Evolutionary conservation across 1,284 basidiomycete genomes (phyloP).

Genomic region (Tylopilus sp.): DNA sequence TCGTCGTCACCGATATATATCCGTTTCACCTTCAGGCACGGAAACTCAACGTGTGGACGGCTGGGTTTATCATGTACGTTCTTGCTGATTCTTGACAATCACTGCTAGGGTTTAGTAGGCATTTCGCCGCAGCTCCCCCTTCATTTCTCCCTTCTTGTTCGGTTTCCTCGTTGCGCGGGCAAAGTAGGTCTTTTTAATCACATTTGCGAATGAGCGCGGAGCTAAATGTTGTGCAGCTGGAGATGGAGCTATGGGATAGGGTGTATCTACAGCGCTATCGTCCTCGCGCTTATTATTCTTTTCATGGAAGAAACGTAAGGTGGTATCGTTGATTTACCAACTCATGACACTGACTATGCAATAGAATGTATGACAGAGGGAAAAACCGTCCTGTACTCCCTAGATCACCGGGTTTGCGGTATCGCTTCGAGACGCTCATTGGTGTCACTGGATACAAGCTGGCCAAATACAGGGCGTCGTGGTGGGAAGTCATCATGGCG

Average conservation of each 20-base stretch:
- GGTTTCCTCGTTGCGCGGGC: slow-evolving; percentile 63
- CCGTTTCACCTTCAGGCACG: slow-evolving; percentile 73
- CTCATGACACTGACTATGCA: slow-evolving; percentile 6
- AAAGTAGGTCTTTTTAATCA: slow-evolving; percentile 31
- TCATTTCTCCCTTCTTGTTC: slow-evolving; percentile 64
- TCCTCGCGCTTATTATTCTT: slow-evolving; percentile 52
- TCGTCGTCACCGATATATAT: slow-evolving; percentile 63
- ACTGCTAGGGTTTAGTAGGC: not conserved
- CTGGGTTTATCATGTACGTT: slow-evolving; percentile 60
- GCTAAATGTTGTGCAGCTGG: slow-evolving; percentile 40
- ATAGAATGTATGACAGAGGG: slow-evolving; percentile 65
- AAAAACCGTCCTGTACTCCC: slow-evolving; percentile 47
- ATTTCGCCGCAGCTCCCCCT: slow-evolving; percentile 39
- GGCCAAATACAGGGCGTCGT: slow-evolving; percentile 54
- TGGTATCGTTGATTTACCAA: not conserved
- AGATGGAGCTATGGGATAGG: slow-evolving; percentile 70
- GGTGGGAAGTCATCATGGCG: slow-evolving; percentile 44
- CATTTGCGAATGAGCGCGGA: not conserved
- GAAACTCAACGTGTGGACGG: slow-evolving; percentile 70
- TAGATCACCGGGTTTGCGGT: slow-evolving; percentile 43
- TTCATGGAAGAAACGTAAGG: slow-evolving; percentile 63
- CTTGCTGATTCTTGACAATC: slow-evolving; percentile 15
- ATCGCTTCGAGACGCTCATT: slow-evolving; percentile 57
- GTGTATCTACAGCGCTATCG: slow-evolving; percentile 52
- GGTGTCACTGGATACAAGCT: slow-evolving; percentile 62